Base-by-base conservation (phyloP, 495 filamentous ascomycete genomes). In the Evansstolkia leycettana region DNA sequence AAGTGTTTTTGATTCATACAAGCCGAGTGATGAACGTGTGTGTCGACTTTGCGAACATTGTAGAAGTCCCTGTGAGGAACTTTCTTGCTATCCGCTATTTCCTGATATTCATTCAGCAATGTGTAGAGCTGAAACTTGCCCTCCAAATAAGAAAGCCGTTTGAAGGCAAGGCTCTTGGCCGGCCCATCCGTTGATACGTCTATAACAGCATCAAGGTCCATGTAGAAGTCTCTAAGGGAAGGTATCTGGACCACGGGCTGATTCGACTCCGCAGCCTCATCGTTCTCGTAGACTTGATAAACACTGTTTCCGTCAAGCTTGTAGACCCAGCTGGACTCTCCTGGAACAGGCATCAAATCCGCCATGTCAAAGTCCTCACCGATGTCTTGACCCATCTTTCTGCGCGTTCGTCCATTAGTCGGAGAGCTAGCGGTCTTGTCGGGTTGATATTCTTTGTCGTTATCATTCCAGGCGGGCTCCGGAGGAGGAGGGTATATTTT, bases 1-100 rank as follows among this genome's bases (percentile, higher is more conserved):
- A 98, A 64, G 68, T 98, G 90, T 51, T 98, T 98, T 63, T 96
- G 90, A 55, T 96, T 98, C 90, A 98, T 98, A 55, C 92, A 96
- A 26, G 90, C 92, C 4, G 90, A 98, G 55, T 98, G 90, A 55
- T 98, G 90, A 40, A 98, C 90, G 68, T 98, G 90, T 10, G 90
- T 98, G 57, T 98, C 90, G 15, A 98, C 92, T 57, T 98, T 98
- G 41, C 90, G 72, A 33, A 98, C 90, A 50, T 98, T 98, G 62
- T 98, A 98, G 50, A 98, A 98, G 57, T 98, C 90, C 61, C 90
- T 73, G 55, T 98, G 90, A 17, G 90, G 90, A 7, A 96, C 92
- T 50, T 76, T 84, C 59, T 98, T 98, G 59, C 83, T 93, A 68
- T 96, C 92, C 34, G 90, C 88, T 42, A 90, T 87, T 57, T 98